A percentile compares a stretch with the other conserved stretches of the same genome.
These are phyloP conservation scores for Lasiodiplodia hormozganensis DNA, from an alignment of 2,329 filamentous ascomycete species.

Conservation along the genomic window DNA sequence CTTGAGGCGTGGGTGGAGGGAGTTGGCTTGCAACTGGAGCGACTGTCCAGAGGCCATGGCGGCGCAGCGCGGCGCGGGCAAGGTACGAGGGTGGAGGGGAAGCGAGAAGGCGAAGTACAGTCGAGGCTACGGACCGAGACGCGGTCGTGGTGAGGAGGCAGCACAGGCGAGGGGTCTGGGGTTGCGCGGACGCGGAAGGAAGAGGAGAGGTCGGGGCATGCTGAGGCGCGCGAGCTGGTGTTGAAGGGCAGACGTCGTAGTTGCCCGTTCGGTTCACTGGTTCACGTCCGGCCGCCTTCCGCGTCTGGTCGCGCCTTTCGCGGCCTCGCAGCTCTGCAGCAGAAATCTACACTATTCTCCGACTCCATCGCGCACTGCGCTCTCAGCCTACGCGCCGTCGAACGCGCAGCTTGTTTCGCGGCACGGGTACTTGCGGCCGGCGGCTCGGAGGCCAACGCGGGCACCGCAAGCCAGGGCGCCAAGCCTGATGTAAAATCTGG, in stretches of 20 bases:
- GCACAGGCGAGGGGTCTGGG: conserved; percentile 30
- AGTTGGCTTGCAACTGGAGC: conserved; percentile 50
- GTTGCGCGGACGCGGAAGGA: conserved; percentile 22
- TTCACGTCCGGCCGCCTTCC: conserved; percentile 5
- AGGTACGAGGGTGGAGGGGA: conserved; percentile 7
- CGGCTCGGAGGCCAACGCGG: conserved; percentile 11
- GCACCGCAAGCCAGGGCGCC: conserved; percentile 11
- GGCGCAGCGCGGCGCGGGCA: conserved; percentile 21
- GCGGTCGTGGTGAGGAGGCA: neutral
- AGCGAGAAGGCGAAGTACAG: conserved; percentile 7
- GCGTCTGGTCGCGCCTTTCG: neutral
- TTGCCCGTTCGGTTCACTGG: conserved; percentile 28
- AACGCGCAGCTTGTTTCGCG: neutral
- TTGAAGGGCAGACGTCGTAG: conserved; percentile 27
- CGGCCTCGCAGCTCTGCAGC: neutral
- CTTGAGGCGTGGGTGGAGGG: conserved; percentile 57
- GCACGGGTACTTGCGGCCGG: conserved; percentile 4
- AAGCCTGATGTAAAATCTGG: conserved; percentile 27
- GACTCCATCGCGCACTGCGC: neutral
- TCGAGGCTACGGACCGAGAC: neutral
- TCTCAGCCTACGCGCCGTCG: neutral
- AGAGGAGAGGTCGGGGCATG: conserved; percentile 25
- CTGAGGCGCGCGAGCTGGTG: conserved; percentile 27
- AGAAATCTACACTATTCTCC: neutral
- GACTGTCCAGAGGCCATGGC: conserved; percentile 45